Conservation (phyloP, 305 asterid species). For the Euphrasia arctica region DNA sequence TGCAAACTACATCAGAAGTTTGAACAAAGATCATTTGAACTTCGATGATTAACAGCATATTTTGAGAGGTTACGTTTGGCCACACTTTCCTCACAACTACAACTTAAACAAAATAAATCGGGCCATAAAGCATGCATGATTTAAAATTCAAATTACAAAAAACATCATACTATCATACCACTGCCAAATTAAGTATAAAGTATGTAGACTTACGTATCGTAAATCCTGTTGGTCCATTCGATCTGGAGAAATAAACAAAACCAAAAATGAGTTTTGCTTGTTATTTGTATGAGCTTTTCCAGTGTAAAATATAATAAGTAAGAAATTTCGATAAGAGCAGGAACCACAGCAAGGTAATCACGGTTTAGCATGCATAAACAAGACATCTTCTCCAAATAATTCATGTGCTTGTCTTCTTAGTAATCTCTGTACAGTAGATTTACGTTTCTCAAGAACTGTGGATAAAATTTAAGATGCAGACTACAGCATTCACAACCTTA, state of each 20-base stretch:
- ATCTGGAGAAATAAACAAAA: conserved; percentile 48
- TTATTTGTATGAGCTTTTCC: conserved; percentile 13
- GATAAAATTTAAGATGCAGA: too few species aligned
- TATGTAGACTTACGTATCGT: conserved; percentile 72
- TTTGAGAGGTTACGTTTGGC: not conserved
- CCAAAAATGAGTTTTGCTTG: conserved; percentile 24
- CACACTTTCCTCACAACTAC: conserved; percentile 9
- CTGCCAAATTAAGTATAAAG: conserved; percentile 3
- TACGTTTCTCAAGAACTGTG: not conserved
- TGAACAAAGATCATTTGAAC: conserved; percentile 12
- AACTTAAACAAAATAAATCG: conserved; percentile 3
- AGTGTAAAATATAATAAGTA: not conserved
- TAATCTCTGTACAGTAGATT: not conserved
- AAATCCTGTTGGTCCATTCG: conserved; percentile 57
- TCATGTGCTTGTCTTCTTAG: not conserved
- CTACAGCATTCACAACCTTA: too few species aligned
- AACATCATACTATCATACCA: conserved; percentile 1
- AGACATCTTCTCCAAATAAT: not conserved
- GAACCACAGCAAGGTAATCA: conserved; percentile 16
- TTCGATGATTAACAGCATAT: not conserved
- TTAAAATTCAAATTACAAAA: conserved; percentile 18
- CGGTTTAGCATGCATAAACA: not conserved
- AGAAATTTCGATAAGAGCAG: conserved; percentile 20
- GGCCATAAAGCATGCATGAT: conserved; percentile 4
- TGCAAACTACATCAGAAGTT: conserved; percentile 18